These are phyloP conservation scores for Magnolia sinica DNA, from an alignment of 164 flowering plant genomes.

Conservation along the genomic window DNA sequence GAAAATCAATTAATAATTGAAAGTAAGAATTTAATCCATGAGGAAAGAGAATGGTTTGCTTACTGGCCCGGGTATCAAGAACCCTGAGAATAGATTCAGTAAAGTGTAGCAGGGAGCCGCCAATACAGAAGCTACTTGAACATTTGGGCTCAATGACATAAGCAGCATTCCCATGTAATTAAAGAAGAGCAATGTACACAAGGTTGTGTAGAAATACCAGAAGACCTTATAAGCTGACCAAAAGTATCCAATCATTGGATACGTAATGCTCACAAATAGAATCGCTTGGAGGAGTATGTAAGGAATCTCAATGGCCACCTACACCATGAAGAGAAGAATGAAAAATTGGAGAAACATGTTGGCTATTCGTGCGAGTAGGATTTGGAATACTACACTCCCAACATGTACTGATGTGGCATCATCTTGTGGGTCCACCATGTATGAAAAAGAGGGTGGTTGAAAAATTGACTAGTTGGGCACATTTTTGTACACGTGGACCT, in stretches of 20 bases:
- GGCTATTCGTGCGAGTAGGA: too few species aligned
- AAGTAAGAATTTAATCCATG: too few species aligned
- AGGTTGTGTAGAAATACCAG: constrained; percentile 35
- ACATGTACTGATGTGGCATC: not conserved
- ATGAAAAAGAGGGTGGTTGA: not conserved
- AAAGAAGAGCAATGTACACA: constrained; percentile 33
- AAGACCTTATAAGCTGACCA: constrained; percentile 36
- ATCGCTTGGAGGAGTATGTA: constrained; percentile 29
- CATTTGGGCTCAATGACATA: constrained; percentile 30
- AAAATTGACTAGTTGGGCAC: not conserved
- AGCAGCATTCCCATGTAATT: constrained; percentile 41
- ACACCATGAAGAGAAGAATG: not conserved
- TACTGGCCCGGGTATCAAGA: constrained; percentile 49
- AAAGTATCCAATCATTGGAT: constrained; percentile 35
- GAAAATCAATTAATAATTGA: not conserved
- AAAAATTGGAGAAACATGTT: not conserved
- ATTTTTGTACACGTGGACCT: too few species aligned
- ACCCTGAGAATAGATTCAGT: constrained; percentile 46
- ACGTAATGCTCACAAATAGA: constrained; percentile 31
- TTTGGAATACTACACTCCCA: too few species aligned
- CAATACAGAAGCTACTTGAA: constrained; percentile 32
- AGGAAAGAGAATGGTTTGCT: not conserved
- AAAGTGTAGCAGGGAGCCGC: constrained; percentile 35
- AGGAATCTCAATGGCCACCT: constrained; percentile 44
- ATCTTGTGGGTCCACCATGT: not conserved